Evolutionary conservation across 495 filamentous ascomycete genomes (phyloP).

Genomic region (Podospora comata): DNA sequence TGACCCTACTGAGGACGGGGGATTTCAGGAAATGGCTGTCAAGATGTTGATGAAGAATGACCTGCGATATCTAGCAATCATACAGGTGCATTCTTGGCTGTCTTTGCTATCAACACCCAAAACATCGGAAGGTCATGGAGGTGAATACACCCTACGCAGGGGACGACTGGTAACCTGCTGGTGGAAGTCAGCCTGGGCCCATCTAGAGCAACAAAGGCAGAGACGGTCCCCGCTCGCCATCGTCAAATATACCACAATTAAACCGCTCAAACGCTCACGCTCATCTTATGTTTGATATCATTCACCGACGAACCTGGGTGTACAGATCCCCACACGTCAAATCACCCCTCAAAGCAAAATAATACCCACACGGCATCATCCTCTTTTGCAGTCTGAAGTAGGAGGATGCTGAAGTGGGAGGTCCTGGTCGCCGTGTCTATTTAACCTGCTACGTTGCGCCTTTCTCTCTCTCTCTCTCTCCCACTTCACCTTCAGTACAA

Average conservation of each 20-base stretch:
- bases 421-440: not conserved
- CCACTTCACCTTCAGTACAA: too few species aligned
- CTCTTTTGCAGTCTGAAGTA: not conserved
- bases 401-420: not conserved
- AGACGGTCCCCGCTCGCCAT: not conserved
- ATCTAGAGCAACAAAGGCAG: not conserved
- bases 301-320: not conserved
- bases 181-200: not conserved
- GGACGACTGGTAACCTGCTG: not conserved
- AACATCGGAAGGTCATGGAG: not conserved
- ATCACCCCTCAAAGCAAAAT: not conserved
- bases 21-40: not conserved
- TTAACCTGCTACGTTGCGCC: not conserved
- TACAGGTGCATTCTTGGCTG: not conserved
- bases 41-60: not conserved
- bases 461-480: not conserved
- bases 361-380: not conserved
- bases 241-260: not conserved
- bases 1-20: not conserved
- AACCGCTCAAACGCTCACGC: not conserved
- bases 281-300: not conserved
- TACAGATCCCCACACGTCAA: not conserved
- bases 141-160: not conserved
- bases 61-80: not conserved
- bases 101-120: too few species aligned